Evolutionary conservation across 768 basidiomycete species (phyloP), one percentile per base, ranked within the genome.

Genomic region (Psilocybe azurescens): DNA sequence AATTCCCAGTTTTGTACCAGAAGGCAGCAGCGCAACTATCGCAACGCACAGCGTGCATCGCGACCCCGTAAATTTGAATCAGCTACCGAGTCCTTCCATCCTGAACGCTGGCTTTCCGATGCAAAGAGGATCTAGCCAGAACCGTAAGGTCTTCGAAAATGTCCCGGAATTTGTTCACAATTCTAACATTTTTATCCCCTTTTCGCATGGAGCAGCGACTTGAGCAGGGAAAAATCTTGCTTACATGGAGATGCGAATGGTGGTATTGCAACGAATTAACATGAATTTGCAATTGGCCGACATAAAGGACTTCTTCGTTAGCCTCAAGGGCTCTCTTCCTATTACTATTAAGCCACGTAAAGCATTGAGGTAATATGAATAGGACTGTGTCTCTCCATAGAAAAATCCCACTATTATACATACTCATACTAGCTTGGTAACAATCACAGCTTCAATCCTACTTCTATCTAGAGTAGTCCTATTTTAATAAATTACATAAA

Each of bases 161-260:
- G 54, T 67, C 53, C 65, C 74, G 30, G 54, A 67, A 50, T 60
- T 58, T 33, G 60, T 70, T 24, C 70, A 67, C 52, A 73, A 75
- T 63, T 51, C 59, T 13, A 66, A 56, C 44, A 73, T 76, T 5
- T 78, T 76, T 61, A 71, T 77, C 18, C 74, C 77, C 5, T 79
- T 78, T 64, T 77, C 78, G 18, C 68, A 73, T 41, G 85, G 86
- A 1, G 83, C 83, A n/a, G 76, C 78, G 5, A 83, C 82, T 64
- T 86, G 86, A 66, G 80, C 77, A 13, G 85, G 84, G n/a, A 79
- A 70, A 50, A 71, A 71, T 48, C 67, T 79, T 24, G 78, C 78
- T 4, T 75, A 69, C 62, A 63, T 75, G 65, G 77, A 78, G 56
- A 73, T 79, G 74, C 73, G 76, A 39, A 68, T 70, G 66, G 72